Evolutionary conservation across 176 grass and related monocot genomes (phyloP), one percentile per base, ranked within the genome.

Genomic region (Areca catechu): DNA sequence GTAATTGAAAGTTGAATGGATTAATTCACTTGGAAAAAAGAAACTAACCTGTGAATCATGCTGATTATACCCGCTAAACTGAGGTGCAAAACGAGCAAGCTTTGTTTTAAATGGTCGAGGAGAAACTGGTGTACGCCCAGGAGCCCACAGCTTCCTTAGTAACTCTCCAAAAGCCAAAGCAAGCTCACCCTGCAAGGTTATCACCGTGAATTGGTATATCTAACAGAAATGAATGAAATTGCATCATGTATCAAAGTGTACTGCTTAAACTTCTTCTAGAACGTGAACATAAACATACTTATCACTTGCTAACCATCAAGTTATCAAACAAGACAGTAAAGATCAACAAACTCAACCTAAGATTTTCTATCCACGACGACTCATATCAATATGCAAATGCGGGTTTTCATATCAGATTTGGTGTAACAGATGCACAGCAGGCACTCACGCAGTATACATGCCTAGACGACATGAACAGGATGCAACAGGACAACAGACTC

Each of bases 121-220:
- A 53, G 87, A 88, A 77, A 98, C 81, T 53, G 88, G 88, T 24
- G 81, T 77, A 37, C 87, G 83, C 54, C 94, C 77, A 77, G 94
- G 79, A 69, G 94, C 76, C 94, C 94, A 98, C 34, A 98, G 87
- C 75, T 98, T 98, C 63, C 87, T 89, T 52, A 98, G 57, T 53
- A 98, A 76, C 62, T 98, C 94, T 52, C 94, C 94, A 82, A 98
- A 98, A 71, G 94, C 88, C 74, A 98, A 73, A 7, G 94, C 94
- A 84, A 98, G 84, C 86, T 98, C 94, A 85, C 94, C 94, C 94
- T 98, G 66, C 94, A 92, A 80, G 66, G 82, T 83, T 98, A 98
- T 73, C 73, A 92, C 82, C 76, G 77, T 56, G 85, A 78, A 71
- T 91, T 75, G 85, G 78, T 71, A 89, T 55, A 85, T 82, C 69